Evolutionary conservation across 148 eudicot species (phyloP), one percentile per base, ranked within the genome.

Genomic region (Silene conica): DNA sequence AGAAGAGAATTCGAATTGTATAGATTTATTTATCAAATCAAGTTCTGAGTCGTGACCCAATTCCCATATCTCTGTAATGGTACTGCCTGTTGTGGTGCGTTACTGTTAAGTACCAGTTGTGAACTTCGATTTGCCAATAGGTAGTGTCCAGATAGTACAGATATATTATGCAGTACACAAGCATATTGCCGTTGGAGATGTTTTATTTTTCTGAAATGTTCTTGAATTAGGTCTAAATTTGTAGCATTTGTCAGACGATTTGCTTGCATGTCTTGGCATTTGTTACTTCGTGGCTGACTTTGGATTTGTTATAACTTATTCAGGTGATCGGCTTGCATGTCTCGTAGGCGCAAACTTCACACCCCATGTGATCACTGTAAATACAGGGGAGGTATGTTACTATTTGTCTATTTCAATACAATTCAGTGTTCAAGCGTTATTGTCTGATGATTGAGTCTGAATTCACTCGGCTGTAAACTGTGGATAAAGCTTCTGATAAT

Each of bases 301-400:
- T 66, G 68, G 50, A 20, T 74, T 72, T 68, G 21, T 55, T 60
- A 41, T n/a, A 34, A 9, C 21, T 64, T 45, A 65, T 71, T 63
- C 73, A 93, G 98, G 92, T 76, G 81, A 81, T 46, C 76, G 78
- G 23, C 73, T 84, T 43, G 80, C 92, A 67, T 85, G 74, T 78
- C 50, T 90, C 20, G 88, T 75, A 62, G 90, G 94, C 67, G 90
- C 85, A 73, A 88, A 86, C 80, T 91, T 93, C 83, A 91, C 95
- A 6, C 92, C 97, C 20, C 98, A 93, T 83, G 89, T 93, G 85
- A 85, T 93, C 58, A 89, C 92, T 62, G 90, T 93, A 76, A 78
- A 84, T 80, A 64, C 91, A 41, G 96, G 96, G 73, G 92, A 90
- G 98, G 97, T 90, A 83, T 48, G 74, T 72, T 48, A 41, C 38